Evolutionary conservation across 495 filamentous ascomycete genomes (phyloP), one percentile per base, ranked within the genome.

Genomic region (Parachaetomium inaequale): DNA sequence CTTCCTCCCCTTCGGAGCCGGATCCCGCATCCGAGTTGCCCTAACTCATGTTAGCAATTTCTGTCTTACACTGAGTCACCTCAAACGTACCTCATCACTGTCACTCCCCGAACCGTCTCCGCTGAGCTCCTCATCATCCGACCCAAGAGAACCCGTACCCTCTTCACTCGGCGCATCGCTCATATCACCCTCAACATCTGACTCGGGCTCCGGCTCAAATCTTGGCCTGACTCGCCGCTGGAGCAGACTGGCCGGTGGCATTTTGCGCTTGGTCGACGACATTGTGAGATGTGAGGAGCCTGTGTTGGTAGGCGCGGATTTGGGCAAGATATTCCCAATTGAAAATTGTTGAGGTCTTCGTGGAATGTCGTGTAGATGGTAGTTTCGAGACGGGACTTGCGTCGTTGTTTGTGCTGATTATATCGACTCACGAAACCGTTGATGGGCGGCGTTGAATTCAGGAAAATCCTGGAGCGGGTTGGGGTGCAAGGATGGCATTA

Each of bases 161-260:
- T 83, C 82, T 51, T 72, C 70, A 49, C 72, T 72, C 0, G 68
- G 70, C 1, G 58, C 66, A 17, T 72, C 68, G 59, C 62, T 72
- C 65, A 55, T 61, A 31, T 68, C 62, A 7, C 70, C 70, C 42
- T 71, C 72, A 23, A 63, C 57, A 7, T 83, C 83, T 28, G 83
- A 76, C 3, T 87, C 85, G 0, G 82, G 81, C 56, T 83, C 79
- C 3, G 71, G 69, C 43, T 83, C 85, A 36, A 78, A 79, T 34
- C 81, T 75, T 0, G 84, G 82, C 43, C 81, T 81, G 36, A 89
- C 82, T 46, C 86, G 79, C 59, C 85, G 78, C 66, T 88, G 81
- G 10, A 90, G 71, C 26, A 61, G 38, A 19, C 52, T 63, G 43
- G 65, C 28, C 6, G 63, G 45, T 12, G 62, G 65, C 8, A 61